Evolutionary conservation across 2,329 filamentous ascomycete species (phyloP), one percentile per base, ranked within the genome.

Genomic region (Aspergillus fijiensis): DNA sequence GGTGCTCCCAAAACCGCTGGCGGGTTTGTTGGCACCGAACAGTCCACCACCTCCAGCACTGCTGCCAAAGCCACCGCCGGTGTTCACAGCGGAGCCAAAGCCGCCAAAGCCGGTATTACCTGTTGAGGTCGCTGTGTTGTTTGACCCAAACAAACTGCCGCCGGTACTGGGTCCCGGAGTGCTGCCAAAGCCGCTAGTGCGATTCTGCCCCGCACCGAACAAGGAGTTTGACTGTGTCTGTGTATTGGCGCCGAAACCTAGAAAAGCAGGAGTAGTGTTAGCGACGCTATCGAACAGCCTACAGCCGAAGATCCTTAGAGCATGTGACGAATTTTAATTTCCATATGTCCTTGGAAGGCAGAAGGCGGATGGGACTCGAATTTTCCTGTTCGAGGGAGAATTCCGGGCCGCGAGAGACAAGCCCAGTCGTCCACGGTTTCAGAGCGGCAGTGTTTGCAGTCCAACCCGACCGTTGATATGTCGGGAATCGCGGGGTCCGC

Each of bases 211-310:
- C 49, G 39, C 16, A 19, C 76, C 76, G 65, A 79, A 79, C 21
- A 77, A 64, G 7, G 74, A 69, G 56, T 68, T 70, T 33, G 67
- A 58, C 60, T 74, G 72, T 31, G 62, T 73, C 60, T 74, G 70
- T 31, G 65, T 72, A 57, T 64, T 69, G 35, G 72, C 21, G 61
- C 76, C 76, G 63, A 78, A 78, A 61, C 70, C 76, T 78, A 69
- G 55, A 59, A 58, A 14, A 59, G 61, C 55, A 63, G 16, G 14
- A 21, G 50, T 25, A 7, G 57, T 6, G 60, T 72, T 55, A 72
- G 67, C 57, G 45, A 33, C 29, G 23, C 53, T 33, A 19, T 16
- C 10, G 48, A 12, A 11, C 27, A 11, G 14, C 12, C 19, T 14
- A 16, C 5, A 25, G 31, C 27, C 25, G 12, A 14, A 35, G 19